Evolutionary conservation across 139 green algal species (phyloP).

Genomic region (Zygnema cylindricum): DNA sequence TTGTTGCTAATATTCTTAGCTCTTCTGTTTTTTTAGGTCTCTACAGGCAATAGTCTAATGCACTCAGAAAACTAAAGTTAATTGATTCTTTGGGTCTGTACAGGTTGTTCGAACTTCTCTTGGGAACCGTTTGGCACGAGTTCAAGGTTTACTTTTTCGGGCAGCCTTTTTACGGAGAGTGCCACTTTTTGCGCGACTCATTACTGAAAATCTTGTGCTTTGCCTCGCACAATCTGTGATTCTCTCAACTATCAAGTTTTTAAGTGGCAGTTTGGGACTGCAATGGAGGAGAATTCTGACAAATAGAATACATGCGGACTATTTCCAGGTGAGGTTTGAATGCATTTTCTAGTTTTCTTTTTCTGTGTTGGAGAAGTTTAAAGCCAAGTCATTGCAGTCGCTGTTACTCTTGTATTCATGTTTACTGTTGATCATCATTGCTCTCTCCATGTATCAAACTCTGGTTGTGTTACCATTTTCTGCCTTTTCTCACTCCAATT

Average conservation of each 20-base stretch:
- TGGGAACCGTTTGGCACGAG: constrained; percentile 72
- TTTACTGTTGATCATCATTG: too few relatives aligned
- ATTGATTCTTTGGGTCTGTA: neutral
- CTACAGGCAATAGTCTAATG: neutral
- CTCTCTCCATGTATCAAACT: too few relatives aligned
- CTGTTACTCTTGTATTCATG: too few relatives aligned
- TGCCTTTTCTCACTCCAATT: too few relatives aligned
- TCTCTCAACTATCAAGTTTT: constrained; percentile 27
- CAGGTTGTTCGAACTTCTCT: constrained; percentile 67
- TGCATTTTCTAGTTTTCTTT: neutral
- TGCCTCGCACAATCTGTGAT: constrained; percentile 64
- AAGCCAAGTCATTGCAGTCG: too few relatives aligned
- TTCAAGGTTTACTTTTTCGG: constrained; percentile 78
- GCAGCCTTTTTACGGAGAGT: constrained; percentile 74
- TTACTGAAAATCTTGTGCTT: constrained; percentile 74
- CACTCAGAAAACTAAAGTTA: neutral
- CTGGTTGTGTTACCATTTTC: too few relatives aligned
- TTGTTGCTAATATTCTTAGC: neutral
- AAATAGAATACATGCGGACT: constrained; percentile 63
- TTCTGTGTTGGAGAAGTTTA: neutral
- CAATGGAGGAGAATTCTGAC: constrained; percentile 72
- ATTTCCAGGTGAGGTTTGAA: constrained; percentile 55
- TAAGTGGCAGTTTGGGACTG: constrained; percentile 65
- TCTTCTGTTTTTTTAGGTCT: neutral
- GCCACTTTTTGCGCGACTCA: constrained; percentile 71